Percentiles rank a stretch among this genome's conserved stretches.
Conservation (phyloP, 164 flowering plant genomes). For the Magnolia officinalis region DNA sequence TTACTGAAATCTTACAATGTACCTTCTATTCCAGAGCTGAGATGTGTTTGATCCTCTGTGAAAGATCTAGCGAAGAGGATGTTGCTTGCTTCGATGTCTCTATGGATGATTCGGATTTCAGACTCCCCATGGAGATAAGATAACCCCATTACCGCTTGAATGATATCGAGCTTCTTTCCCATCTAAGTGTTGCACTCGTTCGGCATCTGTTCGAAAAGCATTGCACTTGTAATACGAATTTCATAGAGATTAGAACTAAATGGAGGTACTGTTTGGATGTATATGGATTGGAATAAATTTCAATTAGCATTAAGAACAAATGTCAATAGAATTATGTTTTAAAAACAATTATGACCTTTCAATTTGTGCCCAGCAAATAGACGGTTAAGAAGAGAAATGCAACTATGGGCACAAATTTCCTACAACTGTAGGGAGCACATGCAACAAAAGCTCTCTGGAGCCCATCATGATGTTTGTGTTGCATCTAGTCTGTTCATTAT, state of each 20-base stretch:
- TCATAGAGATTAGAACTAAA: neutral
- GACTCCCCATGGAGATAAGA: constrained; percentile 16
- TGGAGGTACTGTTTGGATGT: neutral
- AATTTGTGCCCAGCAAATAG: no score
- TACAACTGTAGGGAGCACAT: no score
- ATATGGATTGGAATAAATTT: neutral
- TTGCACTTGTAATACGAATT: neutral
- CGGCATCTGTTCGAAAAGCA: neutral
- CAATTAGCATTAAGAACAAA: neutral
- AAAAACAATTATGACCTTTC: no score
- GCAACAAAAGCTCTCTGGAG: no score
- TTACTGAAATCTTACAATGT: constrained; percentile 18
- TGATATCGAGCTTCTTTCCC: constrained; percentile 17
- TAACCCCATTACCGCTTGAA: constrained; percentile 17
- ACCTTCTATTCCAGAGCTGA: constrained; percentile 22
- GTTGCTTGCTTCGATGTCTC: constrained; percentile 2
- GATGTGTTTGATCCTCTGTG: constrained; percentile 18
- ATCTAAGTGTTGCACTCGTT: constrained; percentile 2
- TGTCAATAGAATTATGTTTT: no score
- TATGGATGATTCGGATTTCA: constrained; percentile 5
- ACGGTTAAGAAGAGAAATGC: no score
- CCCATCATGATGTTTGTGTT: no score
- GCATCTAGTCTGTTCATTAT: no score
- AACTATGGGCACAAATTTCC: no score
- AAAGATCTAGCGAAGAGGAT: constrained; percentile 23